Percentiles rank a stretch among this genome's conserved stretches.
Conservation (phyloP, 2,329 filamentous ascomycete species). For the Aureobasidium sp. region DNA sequence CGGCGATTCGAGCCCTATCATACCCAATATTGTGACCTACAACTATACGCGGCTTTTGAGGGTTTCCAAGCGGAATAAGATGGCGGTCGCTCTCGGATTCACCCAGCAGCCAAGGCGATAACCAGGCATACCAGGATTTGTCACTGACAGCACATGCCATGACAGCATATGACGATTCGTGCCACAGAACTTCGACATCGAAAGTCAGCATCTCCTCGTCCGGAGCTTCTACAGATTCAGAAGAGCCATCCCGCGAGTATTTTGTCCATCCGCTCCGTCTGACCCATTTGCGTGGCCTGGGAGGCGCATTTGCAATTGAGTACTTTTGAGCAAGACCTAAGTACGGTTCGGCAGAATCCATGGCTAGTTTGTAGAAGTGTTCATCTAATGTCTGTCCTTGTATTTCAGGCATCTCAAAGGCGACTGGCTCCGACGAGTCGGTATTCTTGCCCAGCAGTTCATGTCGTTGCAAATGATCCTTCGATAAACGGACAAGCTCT, state of each 20-base stretch:
- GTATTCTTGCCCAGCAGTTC: slow-evolving; percentile 86
- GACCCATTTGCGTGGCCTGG: slow-evolving; percentile 63
- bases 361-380: slow-evolving; percentile 82
- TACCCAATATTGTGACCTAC: slow-evolving; percentile 96
- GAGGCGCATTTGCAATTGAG: slow-evolving; percentile 49
- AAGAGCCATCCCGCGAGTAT: slow-evolving; percentile 65
- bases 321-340: slow-evolving; percentile 67
- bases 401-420: slow-evolving; percentile 73
- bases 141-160: slow-evolving; percentile 93
- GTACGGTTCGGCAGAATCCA: slow-evolving; percentile 81
- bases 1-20: slow-evolving; percentile 75
- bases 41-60: slow-evolving; percentile 62
- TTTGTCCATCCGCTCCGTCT: slow-evolving; percentile 86
- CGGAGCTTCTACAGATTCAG: slow-evolving; percentile 66
- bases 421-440: slow-evolving; percentile 63
- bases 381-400: slow-evolving; percentile 80
- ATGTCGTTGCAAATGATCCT: slow-evolving; percentile 74
- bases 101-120: slow-evolving; percentile 88
- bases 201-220: slow-evolving; percentile 79
- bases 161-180: slow-evolving; percentile 81
- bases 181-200: slow-evolving; percentile 96
- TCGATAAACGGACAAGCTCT: slow-evolving; percentile 70
- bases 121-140: slow-evolving; percentile 92
- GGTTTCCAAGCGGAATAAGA: slow-evolving; percentile 78
- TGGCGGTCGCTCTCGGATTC: slow-evolving; percentile 72